Evolutionary conservation across 306 rosid species (phyloP), one percentile per base, ranked within the genome.

Genomic region (Cucurbita pepo): DNA sequence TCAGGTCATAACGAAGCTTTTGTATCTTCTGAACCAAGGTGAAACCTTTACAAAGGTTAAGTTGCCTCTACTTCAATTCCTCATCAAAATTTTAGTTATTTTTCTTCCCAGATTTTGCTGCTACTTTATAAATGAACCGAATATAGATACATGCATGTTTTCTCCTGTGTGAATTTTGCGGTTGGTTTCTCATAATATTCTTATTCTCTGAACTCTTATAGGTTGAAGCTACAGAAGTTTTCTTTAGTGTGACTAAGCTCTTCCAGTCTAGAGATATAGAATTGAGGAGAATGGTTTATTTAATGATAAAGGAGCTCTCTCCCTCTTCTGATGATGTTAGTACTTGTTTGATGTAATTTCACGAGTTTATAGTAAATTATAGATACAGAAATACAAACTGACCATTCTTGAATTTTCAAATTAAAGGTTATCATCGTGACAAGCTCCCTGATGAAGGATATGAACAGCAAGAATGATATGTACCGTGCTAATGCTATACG

Each of bases 391-490:
- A 48, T 75, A 41, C 76, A 25, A 47, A 67, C 82, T 83, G 76
- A 82, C 81, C 54, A 65, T 54, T 86, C 66, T 72, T 36, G 59
- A 38, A 63, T 12, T 75, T 73, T 74, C 52, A 16, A 51, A 56
- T 52, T 63, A 51, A 43, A 94, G 97, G 97, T 94, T 73, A 91
- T 94, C 67, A 91, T 94, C 0, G 99, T 94, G 83, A 94, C 99
- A 10, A 91, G 99, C 86, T 94, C 99, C 78, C 88, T 91, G 65
- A 94, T 94, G 99, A 94, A 94, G 88, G 99, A 94, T 84, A 94
- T 94, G 99, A 94, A 85, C 76, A 91, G 99, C 78, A 94, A 89
- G 82, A 91, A 90, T 22, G 99, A 94, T 79, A 94, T 94, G 99
- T 94, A 91, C 67, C 81, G 97, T 80, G 99, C 99, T 60, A 94